Conservation (phyloP, 805 yeast species). For the Lipomyces mesembrius region DNA sequence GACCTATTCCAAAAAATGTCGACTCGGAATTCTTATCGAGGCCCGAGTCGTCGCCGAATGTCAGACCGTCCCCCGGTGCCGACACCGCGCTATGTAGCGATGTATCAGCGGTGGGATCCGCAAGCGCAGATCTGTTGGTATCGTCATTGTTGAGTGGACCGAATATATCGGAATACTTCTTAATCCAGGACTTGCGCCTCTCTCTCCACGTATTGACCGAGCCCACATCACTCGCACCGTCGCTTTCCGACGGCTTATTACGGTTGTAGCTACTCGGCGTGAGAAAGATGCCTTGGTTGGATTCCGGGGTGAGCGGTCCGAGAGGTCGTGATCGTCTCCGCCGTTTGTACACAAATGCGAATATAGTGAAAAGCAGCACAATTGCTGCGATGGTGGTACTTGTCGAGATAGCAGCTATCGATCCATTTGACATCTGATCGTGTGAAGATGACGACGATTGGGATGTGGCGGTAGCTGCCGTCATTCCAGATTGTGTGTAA, state of each 20-base stretch:
- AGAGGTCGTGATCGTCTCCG: slow-evolving; percentile 36
- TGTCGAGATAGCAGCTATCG: slow-evolving; percentile 54
- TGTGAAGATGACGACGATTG: slow-evolving; percentile 5
- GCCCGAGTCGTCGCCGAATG: neutral
- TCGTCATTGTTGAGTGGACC: neutral
- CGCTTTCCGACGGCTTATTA: slow-evolving; percentile 11
- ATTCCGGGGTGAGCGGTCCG: slow-evolving; percentile 32
- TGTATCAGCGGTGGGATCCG: neutral
- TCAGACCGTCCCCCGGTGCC: neutral
- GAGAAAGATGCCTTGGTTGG: slow-evolving; percentile 28
- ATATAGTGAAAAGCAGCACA: slow-evolving; percentile 46
- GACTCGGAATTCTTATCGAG: neutral
- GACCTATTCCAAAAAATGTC: slow-evolving; percentile 13
- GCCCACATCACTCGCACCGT: slow-evolving; percentile 9
- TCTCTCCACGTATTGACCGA: slow-evolving; percentile 31
- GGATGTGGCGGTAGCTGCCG: slow-evolving; percentile 33
- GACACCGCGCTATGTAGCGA: neutral
- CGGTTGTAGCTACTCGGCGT: slow-evolving; percentile 15
- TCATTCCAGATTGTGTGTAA: slow-evolving; percentile 17
- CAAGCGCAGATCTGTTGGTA: neutral
- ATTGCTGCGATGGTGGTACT: slow-evolving; percentile 50
- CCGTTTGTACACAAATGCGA: slow-evolving; percentile 42
- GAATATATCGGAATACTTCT: slow-evolving; percentile 12
- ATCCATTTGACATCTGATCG: slow-evolving; percentile 42
- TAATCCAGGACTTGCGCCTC: slow-evolving; percentile 23